Evolutionary conservation across 495 filamentous ascomycete species (phyloP), one percentile per base, ranked within the genome.

Genomic region (Pyrenula aspistea): DNA sequence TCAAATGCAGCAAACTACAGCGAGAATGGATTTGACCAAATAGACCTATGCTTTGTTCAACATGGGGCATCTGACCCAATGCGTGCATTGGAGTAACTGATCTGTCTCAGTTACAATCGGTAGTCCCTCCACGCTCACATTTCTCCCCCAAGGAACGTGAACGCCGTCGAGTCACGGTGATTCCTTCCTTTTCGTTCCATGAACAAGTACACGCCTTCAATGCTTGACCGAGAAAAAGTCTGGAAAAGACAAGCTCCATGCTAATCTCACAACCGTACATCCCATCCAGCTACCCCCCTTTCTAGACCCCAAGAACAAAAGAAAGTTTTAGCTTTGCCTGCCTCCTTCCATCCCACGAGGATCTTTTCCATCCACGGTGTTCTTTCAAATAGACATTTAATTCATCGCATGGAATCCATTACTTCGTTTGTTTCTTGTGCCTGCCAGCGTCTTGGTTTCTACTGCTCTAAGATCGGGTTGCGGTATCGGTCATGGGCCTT

Each of bases 401-500:
- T 42, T 42, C 31, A 42, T 42, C 15, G 31, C 31, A 15, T 42
- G 15, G 31, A 42, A 4, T 42, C 31, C 31, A 42, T 42, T 42
- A 42, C 4, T 42, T 42, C 31, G 15, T 42, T 42, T 15, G 31
- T 15, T 42, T n/a, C n/a, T 15, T 42, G 31, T 42, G 15, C 15
- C 31, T 42, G 31, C 31, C 15, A 15, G 31, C 31, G 15, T 42
- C 15, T 15, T 15, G 4, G 31, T 4, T 8, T 15, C 15, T 4
- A 15, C 8, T 8, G 15, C 4, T 42, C 15, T 15, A 42, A 4
- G 31, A 4, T 42, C 15, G 31, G 15, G 4, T 4, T 4, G 4
- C 4, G 31, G 15, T 42, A 42, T 42, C 15, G 31, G 22, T 52
- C 50, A 52, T 52, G 20, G 8, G 60, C 86, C 86, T 55, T 84